Percentiles rank a stretch among this genome's conserved stretches.
Conservation (phyloP, 192 early-diverging fungal species). For the Neocallimastix lanati region DNA sequence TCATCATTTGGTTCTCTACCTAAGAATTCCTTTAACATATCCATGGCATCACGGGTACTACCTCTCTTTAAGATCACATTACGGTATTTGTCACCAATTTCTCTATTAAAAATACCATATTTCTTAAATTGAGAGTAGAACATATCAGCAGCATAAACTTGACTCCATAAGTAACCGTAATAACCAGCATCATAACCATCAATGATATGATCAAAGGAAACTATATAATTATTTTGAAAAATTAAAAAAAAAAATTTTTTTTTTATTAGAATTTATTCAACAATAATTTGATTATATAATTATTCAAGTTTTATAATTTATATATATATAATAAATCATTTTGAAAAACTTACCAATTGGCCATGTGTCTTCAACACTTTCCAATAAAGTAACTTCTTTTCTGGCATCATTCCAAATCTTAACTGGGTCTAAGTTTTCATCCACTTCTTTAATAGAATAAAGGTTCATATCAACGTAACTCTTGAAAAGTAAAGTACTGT, state of each 20-base stretch:
- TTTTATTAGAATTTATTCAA: no score
- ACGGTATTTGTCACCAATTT: no score
- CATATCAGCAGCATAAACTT: slow-evolving; percentile 68
- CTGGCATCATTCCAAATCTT: slow-evolving; percentile 21
- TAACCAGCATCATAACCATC: slow-evolving; percentile 56
- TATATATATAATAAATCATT: no score
- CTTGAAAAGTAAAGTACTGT: slow-evolving; percentile 49
- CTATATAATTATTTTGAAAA: no score
- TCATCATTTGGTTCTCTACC: no score
- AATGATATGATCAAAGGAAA: slow-evolving; percentile 41
- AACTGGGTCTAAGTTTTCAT: slow-evolving; percentile 17
- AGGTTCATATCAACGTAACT: slow-evolving; percentile 57
- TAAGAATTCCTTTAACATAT: no score
- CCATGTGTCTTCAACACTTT: slow-evolving; percentile 15
- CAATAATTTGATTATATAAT: no score
- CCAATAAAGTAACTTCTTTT: slow-evolving; percentile 13
- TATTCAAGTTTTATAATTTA: no score
- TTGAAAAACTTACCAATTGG: slow-evolving; percentile 8
- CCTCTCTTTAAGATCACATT: no score
- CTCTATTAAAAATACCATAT: slow-evolving; percentile 10
- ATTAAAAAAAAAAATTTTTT: no score
- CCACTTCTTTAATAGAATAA: slow-evolving; percentile 26
- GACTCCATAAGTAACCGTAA: slow-evolving; percentile 60
- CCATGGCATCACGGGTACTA: no score
- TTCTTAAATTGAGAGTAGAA: slow-evolving; percentile 51